A percentile compares a stretch with the other conserved stretches of the same genome.
Evolutionary conservation across 2,329 filamentous ascomycete species (phyloP).

Genomic region (Curvularia sp.): DNA sequence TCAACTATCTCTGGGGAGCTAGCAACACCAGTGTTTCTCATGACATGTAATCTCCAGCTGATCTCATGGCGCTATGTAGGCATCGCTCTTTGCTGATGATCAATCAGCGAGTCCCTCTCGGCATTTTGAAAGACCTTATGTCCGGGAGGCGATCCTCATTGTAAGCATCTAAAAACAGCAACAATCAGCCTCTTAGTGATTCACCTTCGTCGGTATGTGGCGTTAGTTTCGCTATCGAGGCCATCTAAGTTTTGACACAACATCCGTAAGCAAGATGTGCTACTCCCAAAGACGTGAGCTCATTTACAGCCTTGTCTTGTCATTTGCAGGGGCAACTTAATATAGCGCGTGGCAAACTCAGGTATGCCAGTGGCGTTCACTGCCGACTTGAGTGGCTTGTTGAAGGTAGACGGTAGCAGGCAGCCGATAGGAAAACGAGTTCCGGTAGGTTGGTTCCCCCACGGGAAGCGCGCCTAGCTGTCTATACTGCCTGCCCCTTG

Average conservation of each 20-base stretch:
- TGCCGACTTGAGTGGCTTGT: neutral
- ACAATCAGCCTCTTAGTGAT: neutral
- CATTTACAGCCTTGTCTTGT: neutral
- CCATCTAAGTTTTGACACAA: neutral
- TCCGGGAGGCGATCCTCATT: neutral
- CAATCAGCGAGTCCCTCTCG: neutral
- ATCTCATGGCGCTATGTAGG: neutral
- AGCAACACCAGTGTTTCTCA: neutral
- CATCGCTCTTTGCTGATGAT: neutral
- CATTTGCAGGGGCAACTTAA: neutral
- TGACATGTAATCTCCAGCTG: neutral
- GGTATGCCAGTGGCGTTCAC: neutral
- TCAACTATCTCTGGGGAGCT: neutral
- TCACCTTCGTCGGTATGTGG: neutral
- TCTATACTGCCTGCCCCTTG: neutral
- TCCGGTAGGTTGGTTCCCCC: neutral
- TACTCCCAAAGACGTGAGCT: neutral
- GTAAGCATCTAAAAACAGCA: neutral
- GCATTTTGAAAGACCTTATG: neutral
- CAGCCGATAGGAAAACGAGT: neutral
- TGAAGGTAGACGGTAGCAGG: neutral
- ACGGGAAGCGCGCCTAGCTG: neutral
- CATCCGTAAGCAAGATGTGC: neutral
- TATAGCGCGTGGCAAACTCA: neutral
- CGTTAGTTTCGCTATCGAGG: neutral